Percentiles rank a stretch among this genome's conserved stretches.
Conservation (phyloP, 495 filamentous ascomycete species). For the Penicillium steckii region DNA sequence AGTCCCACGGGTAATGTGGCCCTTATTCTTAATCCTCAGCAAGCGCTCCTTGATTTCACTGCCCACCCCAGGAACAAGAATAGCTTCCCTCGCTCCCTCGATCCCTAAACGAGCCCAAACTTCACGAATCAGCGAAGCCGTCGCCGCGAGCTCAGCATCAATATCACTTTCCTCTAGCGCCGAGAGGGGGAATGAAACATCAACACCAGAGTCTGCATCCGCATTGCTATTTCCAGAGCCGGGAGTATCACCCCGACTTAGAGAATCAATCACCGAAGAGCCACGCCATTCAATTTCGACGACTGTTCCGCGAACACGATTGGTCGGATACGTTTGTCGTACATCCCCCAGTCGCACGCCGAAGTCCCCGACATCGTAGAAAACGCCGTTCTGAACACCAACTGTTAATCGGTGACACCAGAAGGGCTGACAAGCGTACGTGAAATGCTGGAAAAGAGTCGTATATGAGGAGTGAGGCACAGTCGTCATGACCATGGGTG, state of each 20-base stretch:
- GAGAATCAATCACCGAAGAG: slow-evolving; percentile 35
- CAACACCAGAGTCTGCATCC: slow-evolving; percentile 27
- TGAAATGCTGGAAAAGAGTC: slow-evolving; percentile 44
- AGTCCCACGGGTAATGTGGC: no score
- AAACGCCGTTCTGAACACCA: slow-evolving; percentile 36
- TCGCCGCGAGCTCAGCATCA: slow-evolving; percentile 41
- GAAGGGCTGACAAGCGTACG: slow-evolving; percentile 45
- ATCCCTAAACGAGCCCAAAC: slow-evolving; percentile 40
- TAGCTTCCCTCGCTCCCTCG: slow-evolving; percentile 39
- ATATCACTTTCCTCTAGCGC: slow-evolving; percentile 40
- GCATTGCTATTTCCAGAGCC: slow-evolving; percentile 3
- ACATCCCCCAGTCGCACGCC: slow-evolving; percentile 46
- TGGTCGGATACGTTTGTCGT: slow-evolving; percentile 39
- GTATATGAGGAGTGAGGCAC: slow-evolving; percentile 32
- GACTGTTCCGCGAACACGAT: slow-evolving; percentile 38
- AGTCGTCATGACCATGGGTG: slow-evolving; percentile 42
- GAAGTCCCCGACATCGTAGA: slow-evolving; percentile 48
- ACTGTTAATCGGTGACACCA: slow-evolving; percentile 46
- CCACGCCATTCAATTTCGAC: slow-evolving; percentile 46
- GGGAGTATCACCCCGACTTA: slow-evolving; percentile 2
- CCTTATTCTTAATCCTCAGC: slow-evolving; percentile 14
- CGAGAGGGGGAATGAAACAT: slow-evolving; percentile 28
- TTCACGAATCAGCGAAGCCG: slow-evolving; percentile 40
- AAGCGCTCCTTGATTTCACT: slow-evolving; percentile 38
- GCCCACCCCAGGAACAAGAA: slow-evolving; percentile 42